Evolutionary conservation across 2,329 filamentous ascomycete genomes (phyloP), one percentile per base, ranked within the genome.

Genomic region (Cercospora janseana): DNA sequence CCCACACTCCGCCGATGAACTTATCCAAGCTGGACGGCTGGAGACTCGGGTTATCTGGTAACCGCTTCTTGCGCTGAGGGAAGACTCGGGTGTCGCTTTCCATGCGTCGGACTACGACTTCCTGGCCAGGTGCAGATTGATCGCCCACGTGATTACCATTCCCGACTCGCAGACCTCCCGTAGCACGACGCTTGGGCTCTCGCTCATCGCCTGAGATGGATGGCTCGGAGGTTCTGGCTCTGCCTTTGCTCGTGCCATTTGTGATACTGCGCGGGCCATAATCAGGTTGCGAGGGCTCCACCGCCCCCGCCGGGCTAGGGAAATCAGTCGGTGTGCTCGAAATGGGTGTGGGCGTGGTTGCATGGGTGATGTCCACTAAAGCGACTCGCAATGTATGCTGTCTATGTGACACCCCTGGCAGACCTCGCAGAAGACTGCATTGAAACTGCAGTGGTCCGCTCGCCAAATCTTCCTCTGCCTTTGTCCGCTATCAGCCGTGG

Each of bases 1-100:
- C 70, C 75, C 75, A 78, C 12, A 77, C 75, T 3, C 75, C 75
- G 16, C 69, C 66, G 37, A 77, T 71, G 34, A 77, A 66, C 51
- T 76, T 77, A 51, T 76, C 72, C 12, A 74, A 58, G 4, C 71
- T 75, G 0, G 74, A 75, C 1, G 74, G 74, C 49, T 75, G 70
- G 42, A 76, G 63, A 7, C 68, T 68, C 1, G 71, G 70, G 31
- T 69, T 69, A n/a, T 69, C 66, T 2, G 56, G 46, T 13, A 63
- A 49, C 8, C 59, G 57, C 42, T 63, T 66, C 55, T 62, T 63
- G 1, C 61, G 59, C 42, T 61, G 62, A 13, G 61, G 58, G 13
- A 63, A 56, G 13, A 59, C 58, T 41, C 51, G 53, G 27, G 26
- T 47, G 44, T 60, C 56, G 41, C 59, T 61, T 27, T 58, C 59